A percentile compares a stretch with the other conserved stretches of the same genome.
These are phyloP conservation scores for Zychaea mexicana DNA, from an alignment of 371 early-diverging fungal species.

Conservation along the genomic window DNA sequence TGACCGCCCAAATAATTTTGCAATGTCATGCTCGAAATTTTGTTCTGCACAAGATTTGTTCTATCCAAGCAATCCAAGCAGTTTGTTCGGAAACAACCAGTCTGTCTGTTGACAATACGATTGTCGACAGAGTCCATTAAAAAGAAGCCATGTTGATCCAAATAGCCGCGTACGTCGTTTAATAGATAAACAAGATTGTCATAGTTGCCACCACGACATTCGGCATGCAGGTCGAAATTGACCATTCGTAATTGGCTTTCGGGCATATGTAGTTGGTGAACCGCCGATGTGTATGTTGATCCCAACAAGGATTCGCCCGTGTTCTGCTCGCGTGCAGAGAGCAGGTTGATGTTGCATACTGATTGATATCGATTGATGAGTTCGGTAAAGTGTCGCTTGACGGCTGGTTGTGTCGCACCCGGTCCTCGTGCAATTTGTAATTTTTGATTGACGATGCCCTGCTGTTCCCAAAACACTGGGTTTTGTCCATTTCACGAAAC, in stretches of 20 bases:
- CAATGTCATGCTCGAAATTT: conserved; percentile 50
- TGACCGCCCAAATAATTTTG: conserved; percentile 33
- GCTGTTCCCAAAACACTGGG: conserved; percentile 94
- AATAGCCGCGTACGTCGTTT: conserved; percentile 40
- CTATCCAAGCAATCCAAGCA: conserved; percentile 99
- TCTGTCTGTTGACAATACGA: conserved; percentile 63
- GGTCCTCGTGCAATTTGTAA: conserved; percentile 74
- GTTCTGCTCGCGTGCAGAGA: conserved; percentile 70
- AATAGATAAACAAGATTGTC: conserved; percentile 69
- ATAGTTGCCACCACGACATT: conserved; percentile 79
- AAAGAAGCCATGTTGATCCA: conserved; percentile 71
- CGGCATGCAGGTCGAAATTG: conserved; percentile 85
- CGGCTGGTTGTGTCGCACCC: conserved; percentile 76
- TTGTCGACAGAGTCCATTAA: conserved; percentile 61
- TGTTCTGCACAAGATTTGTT: conserved; percentile 73
- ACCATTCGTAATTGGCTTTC: conserved; percentile 52
- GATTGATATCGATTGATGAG: conserved; percentile 73
- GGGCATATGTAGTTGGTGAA: conserved; percentile 38
- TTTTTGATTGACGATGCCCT: conserved; percentile 80
- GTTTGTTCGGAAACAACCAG: conserved; percentile 90
- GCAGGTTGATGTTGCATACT: conserved; percentile 82
- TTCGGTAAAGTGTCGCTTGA: conserved; percentile 81
- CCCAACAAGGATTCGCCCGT: conserved; percentile 73
- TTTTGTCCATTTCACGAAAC: neutral
- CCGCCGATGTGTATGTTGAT: conserved; percentile 66